Conservation (phyloP, 495 filamentous ascomycete genomes). For the Clohesyomyces aquaticus region DNA sequence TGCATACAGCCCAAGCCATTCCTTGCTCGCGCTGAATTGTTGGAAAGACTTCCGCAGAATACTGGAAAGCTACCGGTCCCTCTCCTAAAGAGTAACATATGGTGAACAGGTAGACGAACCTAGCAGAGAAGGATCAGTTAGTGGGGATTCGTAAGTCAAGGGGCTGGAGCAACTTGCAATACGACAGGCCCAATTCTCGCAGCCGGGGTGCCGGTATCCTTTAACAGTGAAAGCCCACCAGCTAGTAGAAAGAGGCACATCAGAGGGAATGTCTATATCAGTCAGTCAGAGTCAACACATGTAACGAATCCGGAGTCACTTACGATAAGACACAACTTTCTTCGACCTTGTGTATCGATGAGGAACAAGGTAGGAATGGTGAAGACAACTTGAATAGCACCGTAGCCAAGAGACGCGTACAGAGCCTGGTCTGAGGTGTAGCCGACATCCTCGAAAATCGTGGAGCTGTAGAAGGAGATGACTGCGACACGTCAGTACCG, state of each 20-base stretch:
- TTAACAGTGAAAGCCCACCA: conserved; percentile 38
- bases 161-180: conserved; percentile 27
- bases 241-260: conserved; percentile 44
- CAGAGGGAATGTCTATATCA: conserved; percentile 41
- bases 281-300: conserved; percentile 13
- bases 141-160: background rate
- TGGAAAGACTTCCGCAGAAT: conserved; percentile 64
- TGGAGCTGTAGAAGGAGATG: conserved; percentile 55
- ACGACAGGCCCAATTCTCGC: conserved; percentile 54
- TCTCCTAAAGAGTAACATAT: conserved; percentile 60
- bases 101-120: conserved; percentile 48
- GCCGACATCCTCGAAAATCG: conserved; percentile 63
- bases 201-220: conserved; percentile 4
- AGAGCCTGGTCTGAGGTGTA: conserved; percentile 52
- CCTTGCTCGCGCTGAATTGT: conserved; percentile 47
- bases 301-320: background rate
- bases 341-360: conserved; percentile 51
- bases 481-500: conserved; percentile 34
- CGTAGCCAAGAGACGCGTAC: conserved; percentile 61
- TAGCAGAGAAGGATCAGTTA: background rate
- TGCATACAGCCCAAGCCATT: conserved; percentile 52
- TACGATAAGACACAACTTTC: conserved; percentile 50
- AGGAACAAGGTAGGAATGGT: conserved; percentile 68
- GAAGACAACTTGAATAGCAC: conserved; percentile 66
- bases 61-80: conserved; percentile 62